Percentiles rank a stretch among this genome's conserved stretches.
phyloP scores from a whole-genome alignment of 2,329 filamentous ascomycete species.

The Diaporthe sp. region DNA sequence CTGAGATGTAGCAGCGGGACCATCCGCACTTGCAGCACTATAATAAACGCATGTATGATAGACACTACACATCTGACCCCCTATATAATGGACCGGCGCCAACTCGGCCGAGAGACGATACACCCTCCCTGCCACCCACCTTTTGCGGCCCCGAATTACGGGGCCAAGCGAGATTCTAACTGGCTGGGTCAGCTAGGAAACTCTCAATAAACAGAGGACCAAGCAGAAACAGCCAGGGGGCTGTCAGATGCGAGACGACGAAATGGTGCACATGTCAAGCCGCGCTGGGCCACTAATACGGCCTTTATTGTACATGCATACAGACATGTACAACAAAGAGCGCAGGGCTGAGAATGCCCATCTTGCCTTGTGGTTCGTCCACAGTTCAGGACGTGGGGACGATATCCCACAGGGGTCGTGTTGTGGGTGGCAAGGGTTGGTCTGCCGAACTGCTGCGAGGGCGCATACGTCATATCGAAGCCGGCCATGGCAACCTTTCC shows the following conservation, averaged over 20 bases:
- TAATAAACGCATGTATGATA: background rate
- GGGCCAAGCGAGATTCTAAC: background rate
- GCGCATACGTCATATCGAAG: constrained; percentile 19
- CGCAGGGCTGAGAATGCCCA: background rate
- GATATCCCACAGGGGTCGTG: background rate
- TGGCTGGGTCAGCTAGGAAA: background rate
- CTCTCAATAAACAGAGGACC: background rate
- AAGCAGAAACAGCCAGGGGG: no score
- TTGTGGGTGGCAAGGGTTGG: background rate
- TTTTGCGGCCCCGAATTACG: background rate
- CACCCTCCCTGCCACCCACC: background rate
- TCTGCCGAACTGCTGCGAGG: background rate
- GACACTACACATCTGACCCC: background rate
- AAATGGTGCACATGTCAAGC: background rate
- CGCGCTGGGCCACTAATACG: no score
- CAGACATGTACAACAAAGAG: no score
- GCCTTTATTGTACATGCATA: background rate
- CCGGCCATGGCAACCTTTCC: background rate
- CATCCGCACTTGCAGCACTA: background rate
- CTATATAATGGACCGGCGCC: background rate
- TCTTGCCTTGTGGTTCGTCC: background rate
- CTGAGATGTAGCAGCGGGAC: background rate
- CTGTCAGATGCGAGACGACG: background rate
- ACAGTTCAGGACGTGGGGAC: background rate
- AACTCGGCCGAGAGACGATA: constrained; percentile 3